These are phyloP conservation scores for Clathrospora elynae DNA, from an alignment of 2,329 filamentous ascomycete species.

Conservation along the genomic window DNA sequence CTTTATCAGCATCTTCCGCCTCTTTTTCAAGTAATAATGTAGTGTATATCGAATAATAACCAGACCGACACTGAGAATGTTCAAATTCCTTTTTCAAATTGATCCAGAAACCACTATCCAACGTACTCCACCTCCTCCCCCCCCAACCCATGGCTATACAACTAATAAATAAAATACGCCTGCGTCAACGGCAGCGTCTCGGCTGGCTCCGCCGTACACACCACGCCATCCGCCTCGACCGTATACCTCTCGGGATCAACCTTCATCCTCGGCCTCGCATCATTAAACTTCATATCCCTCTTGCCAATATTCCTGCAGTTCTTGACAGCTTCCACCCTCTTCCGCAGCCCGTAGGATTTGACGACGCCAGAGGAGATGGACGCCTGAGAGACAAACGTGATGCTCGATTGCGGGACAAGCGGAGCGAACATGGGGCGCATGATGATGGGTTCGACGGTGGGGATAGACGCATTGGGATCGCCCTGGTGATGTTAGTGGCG, in stretches of 20 bases:
- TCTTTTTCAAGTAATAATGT: too few species aligned
- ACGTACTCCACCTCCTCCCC: not conserved
- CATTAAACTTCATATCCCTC: slow-evolving; percentile 89
- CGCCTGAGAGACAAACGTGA: slow-evolving; percentile 81
- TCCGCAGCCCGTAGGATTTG: slow-evolving; percentile 74
- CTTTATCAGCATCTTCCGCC: too few species aligned
- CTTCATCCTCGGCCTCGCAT: slow-evolving; percentile 80
- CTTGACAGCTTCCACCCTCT: slow-evolving; percentile 79
- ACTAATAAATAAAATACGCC: slow-evolving; percentile 75
- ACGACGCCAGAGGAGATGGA: slow-evolving; percentile 71
- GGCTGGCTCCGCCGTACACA: slow-evolving; percentile 75
- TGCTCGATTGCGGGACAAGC: slow-evolving; percentile 70
- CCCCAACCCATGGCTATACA: not conserved
- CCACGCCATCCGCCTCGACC: slow-evolving; percentile 80
- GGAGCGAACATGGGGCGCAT: slow-evolving; percentile 86
- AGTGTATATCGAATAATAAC: too few species aligned
- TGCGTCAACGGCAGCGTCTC: slow-evolving; percentile 75
- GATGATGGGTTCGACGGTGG: slow-evolving; percentile 83
- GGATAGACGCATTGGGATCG: slow-evolving; percentile 66
- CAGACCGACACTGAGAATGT: too few species aligned
- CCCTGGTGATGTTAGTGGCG: slow-evolving; percentile 41
- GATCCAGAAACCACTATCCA: not conserved
- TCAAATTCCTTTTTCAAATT: too few species aligned
- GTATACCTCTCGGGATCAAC: slow-evolving; percentile 90
- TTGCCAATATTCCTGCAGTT: slow-evolving; percentile 78